These are phyloP conservation scores for Fagopyrum esculentum DNA, from an alignment of 148 eudicot species.

Conservation along the genomic window DNA sequence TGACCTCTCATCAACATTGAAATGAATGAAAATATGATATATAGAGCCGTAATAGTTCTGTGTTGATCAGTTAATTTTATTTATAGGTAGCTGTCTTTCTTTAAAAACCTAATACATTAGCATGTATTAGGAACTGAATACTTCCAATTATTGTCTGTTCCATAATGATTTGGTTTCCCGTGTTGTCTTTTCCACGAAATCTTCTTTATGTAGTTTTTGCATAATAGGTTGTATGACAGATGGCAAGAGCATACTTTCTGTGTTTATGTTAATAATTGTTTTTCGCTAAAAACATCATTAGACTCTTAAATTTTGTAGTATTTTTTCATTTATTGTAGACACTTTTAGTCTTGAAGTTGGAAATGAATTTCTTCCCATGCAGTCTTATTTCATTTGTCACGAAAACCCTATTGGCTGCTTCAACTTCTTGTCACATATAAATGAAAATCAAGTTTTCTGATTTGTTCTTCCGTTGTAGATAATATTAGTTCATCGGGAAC, in stretches of 20 bases:
- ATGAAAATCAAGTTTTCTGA: neutral
- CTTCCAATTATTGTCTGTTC: neutral
- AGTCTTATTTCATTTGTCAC: neutral
- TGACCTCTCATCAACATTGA: neutral
- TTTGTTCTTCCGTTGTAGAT: neutral
- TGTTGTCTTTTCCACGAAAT: neutral
- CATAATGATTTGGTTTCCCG: neutral
- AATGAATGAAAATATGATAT: neutral
- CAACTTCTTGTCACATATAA: neutral
- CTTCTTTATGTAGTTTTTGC: neutral
- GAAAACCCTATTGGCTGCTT: conserved; percentile 1
- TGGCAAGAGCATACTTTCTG: neutral
- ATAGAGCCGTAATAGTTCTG: neutral
- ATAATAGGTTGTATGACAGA: neutral
- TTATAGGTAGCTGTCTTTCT: neutral
- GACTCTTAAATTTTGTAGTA: neutral
- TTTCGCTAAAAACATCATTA: neutral
- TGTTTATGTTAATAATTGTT: neutral
- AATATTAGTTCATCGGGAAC: neutral
- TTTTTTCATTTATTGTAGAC: neutral
- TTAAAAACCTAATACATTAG: neutral
- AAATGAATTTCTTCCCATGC: neutral
- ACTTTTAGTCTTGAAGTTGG: neutral
- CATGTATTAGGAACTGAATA: neutral
- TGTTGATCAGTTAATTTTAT: neutral